Conservation (phyloP, 2,329 filamentous ascomycete species). For the Paecilomyces formosus region DNA sequence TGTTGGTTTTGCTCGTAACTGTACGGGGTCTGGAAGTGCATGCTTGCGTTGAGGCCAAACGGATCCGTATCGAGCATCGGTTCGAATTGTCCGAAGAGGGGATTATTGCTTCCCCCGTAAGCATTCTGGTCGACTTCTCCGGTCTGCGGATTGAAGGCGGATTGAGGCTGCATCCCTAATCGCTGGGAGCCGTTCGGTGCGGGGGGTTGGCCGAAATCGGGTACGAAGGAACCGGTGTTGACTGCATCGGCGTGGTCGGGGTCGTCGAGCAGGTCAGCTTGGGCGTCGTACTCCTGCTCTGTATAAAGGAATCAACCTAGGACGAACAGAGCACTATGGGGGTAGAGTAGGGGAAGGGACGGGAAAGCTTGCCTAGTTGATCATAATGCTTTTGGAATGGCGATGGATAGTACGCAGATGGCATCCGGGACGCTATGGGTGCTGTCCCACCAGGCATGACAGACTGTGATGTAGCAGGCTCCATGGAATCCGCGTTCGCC, state of each 20-base stretch:
- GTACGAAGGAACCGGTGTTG: slow-evolving; percentile 60
- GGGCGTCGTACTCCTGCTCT: slow-evolving; percentile 97
- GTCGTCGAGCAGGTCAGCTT: slow-evolving; percentile 82
- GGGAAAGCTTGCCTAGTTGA: slow-evolving; percentile 79
- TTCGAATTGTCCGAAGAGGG: slow-evolving; percentile 65
- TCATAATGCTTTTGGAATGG: slow-evolving; percentile 92
- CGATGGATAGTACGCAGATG: slow-evolving; percentile 65
- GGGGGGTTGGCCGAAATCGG: slow-evolving; percentile 38
- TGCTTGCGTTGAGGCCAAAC: slow-evolving; percentile 85
- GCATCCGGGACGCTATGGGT: slow-evolving; percentile 26
- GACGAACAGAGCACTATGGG: slow-evolving; percentile 56
- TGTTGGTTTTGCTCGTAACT: slow-evolving; percentile 33
- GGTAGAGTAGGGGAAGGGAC: slow-evolving; percentile 33
- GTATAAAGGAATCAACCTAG: slow-evolving; percentile 59
- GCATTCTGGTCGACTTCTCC: slow-evolving; percentile 29
- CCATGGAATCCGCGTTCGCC: slow-evolving; percentile 28
- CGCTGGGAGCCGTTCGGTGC: slow-evolving; percentile 33
- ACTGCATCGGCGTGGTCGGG: slow-evolving; percentile 62
- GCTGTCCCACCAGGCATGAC: slow-evolving; percentile 18
- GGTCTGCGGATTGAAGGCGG: slow-evolving; percentile 29
- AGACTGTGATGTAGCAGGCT: slow-evolving; percentile 16
- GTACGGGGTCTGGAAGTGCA: slow-evolving; percentile 87
- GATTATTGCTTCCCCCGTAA: slow-evolving; percentile 38
- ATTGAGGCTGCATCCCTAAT: slow-evolving; percentile 36
- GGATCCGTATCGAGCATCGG: slow-evolving; percentile 87